Conservation (phyloP, 495 filamentous ascomycete genomes). For the Niebla homalea region DNA sequence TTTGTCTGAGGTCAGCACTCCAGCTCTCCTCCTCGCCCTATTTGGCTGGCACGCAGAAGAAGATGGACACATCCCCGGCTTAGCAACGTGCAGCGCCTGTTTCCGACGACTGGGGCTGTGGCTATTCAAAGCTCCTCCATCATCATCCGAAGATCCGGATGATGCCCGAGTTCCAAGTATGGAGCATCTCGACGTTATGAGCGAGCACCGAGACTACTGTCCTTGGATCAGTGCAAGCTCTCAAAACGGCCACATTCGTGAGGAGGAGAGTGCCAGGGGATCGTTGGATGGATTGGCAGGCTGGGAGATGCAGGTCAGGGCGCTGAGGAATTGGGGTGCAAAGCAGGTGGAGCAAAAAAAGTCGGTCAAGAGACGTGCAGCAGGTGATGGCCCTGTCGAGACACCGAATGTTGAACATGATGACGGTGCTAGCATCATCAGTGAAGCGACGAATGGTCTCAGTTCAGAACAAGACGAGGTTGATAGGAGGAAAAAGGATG, state of each 20-base stretch:
- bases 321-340: slow-evolving; percentile 20
- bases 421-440: slow-evolving; percentile 10
- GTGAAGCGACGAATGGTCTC: slow-evolving; percentile 16
- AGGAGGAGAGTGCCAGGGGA: neutral
- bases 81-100: slow-evolving; percentile 71
- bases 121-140: slow-evolving; percentile 64
- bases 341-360: neutral
- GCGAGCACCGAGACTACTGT: slow-evolving; percentile 69
- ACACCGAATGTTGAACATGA: neutral
- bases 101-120: slow-evolving; percentile 83
- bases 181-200: slow-evolving; percentile 49
- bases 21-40: slow-evolving; percentile 62
- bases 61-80: slow-evolving; percentile 49
- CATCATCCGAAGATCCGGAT: slow-evolving; percentile 30
- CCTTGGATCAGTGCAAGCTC: slow-evolving; percentile 56
- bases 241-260: slow-evolving; percentile 35
- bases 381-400: neutral
- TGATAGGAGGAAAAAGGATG: slow-evolving; percentile 27
- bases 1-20: slow-evolving; percentile 37
- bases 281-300: slow-evolving; percentile 26
- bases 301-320: slow-evolving; percentile 33
- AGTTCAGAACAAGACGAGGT: slow-evolving; percentile 20
- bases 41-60: slow-evolving; percentile 72
- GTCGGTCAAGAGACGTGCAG: neutral
- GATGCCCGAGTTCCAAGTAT: slow-evolving; percentile 42